phyloP scores from a whole-genome alignment of 1,284 basidiomycete genomes.

The Caloboletus firmus region DNA sequence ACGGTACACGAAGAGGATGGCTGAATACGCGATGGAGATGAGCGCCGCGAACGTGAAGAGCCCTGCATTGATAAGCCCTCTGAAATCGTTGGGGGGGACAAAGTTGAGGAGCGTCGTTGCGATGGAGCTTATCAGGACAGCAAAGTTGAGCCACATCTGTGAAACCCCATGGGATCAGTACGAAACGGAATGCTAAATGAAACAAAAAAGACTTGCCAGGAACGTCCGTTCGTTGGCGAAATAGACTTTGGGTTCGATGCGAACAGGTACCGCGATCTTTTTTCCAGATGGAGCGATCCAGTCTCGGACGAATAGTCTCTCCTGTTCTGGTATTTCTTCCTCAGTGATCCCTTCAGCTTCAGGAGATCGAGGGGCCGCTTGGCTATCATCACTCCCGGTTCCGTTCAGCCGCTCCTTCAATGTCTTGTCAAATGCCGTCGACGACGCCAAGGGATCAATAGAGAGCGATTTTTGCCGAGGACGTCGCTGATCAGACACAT shows the following conservation, averaged over 20 bases:
- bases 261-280: constrained; percentile 87
- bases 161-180: constrained; percentile 16
- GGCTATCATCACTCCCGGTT: constrained; percentile 34
- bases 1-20: constrained; percentile 86
- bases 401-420: constrained; percentile 61
- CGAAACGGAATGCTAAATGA: constrained; percentile 2
- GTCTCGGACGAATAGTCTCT: constrained; percentile 65
- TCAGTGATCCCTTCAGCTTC: constrained; percentile 45
- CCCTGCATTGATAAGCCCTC: constrained; percentile 80
- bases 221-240: constrained; percentile 96
- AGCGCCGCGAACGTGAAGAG: constrained; percentile 90
- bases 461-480: constrained; percentile 50
- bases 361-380: constrained; percentile 39
- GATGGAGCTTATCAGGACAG: constrained; percentile 86
- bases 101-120: constrained; percentile 93
- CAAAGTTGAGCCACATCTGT: constrained; percentile 93
- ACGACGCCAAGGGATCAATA: constrained; percentile 84
- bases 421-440: constrained; percentile 78
- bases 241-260: constrained; percentile 97
- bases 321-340: constrained; percentile 42
- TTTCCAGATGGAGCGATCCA: constrained; percentile 88
- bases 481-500: constrained; percentile 21
- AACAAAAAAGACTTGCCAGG: constrained; percentile 51
- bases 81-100: constrained; percentile 68
- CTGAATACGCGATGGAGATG: constrained; percentile 87